A percentile compares a stretch with the other conserved stretches of the same genome.
phyloP scores from a whole-genome alignment of 2,329 filamentous ascomycete species.

The Zopfia rhizophila region DNA sequence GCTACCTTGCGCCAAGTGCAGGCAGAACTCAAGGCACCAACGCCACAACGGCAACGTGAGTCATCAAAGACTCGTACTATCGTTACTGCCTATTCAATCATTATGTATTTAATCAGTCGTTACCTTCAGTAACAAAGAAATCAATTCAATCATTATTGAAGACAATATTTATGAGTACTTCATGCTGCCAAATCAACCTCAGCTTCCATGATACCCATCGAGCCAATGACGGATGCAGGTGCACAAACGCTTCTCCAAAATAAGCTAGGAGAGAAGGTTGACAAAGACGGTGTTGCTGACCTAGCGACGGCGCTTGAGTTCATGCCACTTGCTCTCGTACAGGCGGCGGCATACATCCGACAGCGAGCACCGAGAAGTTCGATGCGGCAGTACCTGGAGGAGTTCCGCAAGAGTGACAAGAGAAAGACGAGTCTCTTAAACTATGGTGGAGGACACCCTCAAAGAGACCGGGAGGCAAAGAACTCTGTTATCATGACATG shows the following conservation, averaged over 20 bases:
- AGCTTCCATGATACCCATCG: background rate
- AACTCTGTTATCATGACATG: conserved; percentile 47
- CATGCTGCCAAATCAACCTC: too few species aligned
- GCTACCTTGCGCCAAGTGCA: too few species aligned
- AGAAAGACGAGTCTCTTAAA: conserved; percentile 18
- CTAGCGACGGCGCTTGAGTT: conserved; percentile 43
- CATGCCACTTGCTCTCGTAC: conserved; percentile 49
- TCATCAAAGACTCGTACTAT: conserved; percentile 21
- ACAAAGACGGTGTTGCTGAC: conserved; percentile 21
- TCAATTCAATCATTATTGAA: too few species aligned
- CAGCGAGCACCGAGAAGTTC: conserved; percentile 38
- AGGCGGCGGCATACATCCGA: conserved; percentile 48
- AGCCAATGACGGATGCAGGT: background rate
- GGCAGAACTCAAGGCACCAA: too few species aligned
- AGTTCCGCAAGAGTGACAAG: conserved; percentile 46
- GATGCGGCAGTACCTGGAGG: conserved; percentile 49
- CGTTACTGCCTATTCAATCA: too few species aligned
- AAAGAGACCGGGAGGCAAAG: conserved; percentile 37
- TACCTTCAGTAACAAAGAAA: too few species aligned
- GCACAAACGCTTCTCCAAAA: conserved; percentile 3
- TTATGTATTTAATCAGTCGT: too few species aligned
- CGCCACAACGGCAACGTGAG: too few species aligned
- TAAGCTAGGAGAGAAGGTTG: conserved; percentile 18
- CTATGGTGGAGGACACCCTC: conserved; percentile 33
- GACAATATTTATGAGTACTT: too few species aligned